Conservation (phyloP, 2,329 filamentous ascomycete species). For the Xylaria sp. region DNA sequence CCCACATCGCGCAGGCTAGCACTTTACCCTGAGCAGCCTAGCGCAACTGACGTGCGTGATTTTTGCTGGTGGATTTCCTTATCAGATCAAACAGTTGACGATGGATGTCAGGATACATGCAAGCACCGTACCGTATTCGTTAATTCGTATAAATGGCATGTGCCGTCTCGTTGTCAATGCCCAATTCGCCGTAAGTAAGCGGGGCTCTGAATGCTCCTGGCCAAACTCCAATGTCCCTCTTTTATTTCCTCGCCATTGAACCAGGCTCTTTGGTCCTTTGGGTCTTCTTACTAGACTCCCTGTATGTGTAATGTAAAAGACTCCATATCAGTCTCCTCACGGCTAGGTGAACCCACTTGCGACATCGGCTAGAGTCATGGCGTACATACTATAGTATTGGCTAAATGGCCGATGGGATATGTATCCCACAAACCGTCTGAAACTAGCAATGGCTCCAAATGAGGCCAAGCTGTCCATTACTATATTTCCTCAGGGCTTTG, state of each 20-base stretch:
- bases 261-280: too few relatives aligned
- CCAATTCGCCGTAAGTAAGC: too few relatives aligned
- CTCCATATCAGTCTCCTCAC: constrained; percentile 12
- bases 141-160: background rate
- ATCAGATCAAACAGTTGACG: constrained; percentile 18
- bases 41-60: constrained; percentile 18
- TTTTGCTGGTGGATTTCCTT: constrained; percentile 9
- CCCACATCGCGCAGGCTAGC: constrained; percentile 12
- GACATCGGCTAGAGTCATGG: constrained; percentile 28
- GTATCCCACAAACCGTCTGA: constrained; percentile 1
- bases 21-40: constrained; percentile 11
- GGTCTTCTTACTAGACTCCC: too few relatives aligned
- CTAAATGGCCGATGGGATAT: constrained; percentile 4
- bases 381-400: background rate
- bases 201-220: too few relatives aligned
- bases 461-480: constrained; percentile 17
- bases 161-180: too few relatives aligned
- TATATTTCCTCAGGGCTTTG: constrained; percentile 7
- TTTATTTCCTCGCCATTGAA: too few relatives aligned
- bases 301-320: too few relatives aligned
- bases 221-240: too few relatives aligned
- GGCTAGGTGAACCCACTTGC: constrained; percentile 21
- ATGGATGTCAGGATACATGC: background rate
- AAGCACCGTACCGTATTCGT: background rate
- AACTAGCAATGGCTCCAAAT: constrained; percentile 4